These are phyloP conservation scores for Trametes villosa DNA, from an alignment of 768 basidiomycete genomes.

Conservation along the genomic window DNA sequence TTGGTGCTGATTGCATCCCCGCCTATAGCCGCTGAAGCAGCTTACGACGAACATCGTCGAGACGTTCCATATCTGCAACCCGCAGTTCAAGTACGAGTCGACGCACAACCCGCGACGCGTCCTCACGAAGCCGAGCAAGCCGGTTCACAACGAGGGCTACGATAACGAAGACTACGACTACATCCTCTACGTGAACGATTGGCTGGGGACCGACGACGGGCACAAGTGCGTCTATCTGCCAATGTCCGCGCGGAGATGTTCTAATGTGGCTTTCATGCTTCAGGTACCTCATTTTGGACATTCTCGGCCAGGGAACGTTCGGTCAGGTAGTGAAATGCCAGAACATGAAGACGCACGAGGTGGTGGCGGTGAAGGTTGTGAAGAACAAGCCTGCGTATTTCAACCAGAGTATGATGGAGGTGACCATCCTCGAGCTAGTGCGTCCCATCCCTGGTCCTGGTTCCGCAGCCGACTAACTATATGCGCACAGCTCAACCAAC, in stretches of 20 bases:
- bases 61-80: slow-evolving; percentile 94
- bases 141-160: slow-evolving; percentile 92
- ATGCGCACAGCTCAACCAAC: slow-evolving; percentile 79
- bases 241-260: slow-evolving; percentile 6
- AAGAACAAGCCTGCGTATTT: slow-evolving; percentile 99
- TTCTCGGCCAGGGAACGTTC: slow-evolving; percentile 98
- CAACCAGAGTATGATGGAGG: slow-evolving; percentile 99
- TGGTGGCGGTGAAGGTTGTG: slow-evolving; percentile 98
- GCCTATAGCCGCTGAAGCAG: slow-evolving; percentile 57
- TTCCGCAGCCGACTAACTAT: not conserved
- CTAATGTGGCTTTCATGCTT: not conserved
- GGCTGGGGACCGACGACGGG: slow-evolving; percentile 91
- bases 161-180: slow-evolving; percentile 99
- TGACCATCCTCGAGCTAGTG: slow-evolving; percentile 94
- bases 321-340: slow-evolving; percentile 99
- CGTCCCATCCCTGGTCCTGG: slow-evolving; percentile 39
- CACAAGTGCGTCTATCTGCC: slow-evolving; percentile 73
- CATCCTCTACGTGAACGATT: slow-evolving; percentile 98
- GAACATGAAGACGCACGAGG: slow-evolving; percentile 99
- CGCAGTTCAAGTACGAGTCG: slow-evolving; percentile 93
- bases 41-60: slow-evolving; percentile 87
- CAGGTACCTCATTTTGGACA: slow-evolving; percentile 96
- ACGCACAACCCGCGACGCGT: slow-evolving; percentile 94
- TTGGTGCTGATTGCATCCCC: slow-evolving; percentile 21
- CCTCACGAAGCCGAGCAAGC: slow-evolving; percentile 96